phyloP scores from a whole-genome alignment of 768 basidiomycete species.

The Kwoniella mangroviensis region DNA sequence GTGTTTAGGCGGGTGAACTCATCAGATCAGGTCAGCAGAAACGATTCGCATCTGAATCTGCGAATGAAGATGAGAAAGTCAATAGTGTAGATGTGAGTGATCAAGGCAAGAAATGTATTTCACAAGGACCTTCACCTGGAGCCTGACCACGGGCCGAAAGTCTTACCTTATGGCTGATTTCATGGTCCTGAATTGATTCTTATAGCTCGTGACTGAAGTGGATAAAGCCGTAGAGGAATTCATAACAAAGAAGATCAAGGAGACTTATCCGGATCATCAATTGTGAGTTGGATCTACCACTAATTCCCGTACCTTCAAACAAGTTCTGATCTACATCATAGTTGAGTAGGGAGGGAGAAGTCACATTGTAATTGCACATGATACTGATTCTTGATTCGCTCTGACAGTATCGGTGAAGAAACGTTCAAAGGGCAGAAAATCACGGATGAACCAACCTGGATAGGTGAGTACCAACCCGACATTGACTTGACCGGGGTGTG shows the following conservation, averaged over 20 bases:
- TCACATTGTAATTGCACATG: too few species aligned
- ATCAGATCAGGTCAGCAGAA: conserved; percentile 70
- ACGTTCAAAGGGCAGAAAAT: conserved; percentile 69
- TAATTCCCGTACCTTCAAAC: neutral
- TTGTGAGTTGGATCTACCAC: conserved; percentile 75
- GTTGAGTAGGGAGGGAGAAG: neutral
- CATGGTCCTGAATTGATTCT: too few species aligned
- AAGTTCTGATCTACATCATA: neutral
- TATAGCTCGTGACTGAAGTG: conserved; percentile 82
- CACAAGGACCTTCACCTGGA: too few species aligned
- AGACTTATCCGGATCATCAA: conserved; percentile 73
- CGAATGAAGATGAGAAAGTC: conserved; percentile 76
- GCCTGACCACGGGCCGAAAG: too few species aligned
- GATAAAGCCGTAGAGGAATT: conserved; percentile 89
- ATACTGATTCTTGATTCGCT: neutral
- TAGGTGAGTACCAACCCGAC: conserved; percentile 69
- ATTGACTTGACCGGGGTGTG: conserved; percentile 1
- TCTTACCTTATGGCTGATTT: too few species aligned
- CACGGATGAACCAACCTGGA: conserved; percentile 90
- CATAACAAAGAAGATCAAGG: conserved; percentile 70
- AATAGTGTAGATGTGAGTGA: conserved; percentile 76
- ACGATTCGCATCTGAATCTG: conserved; percentile 61
- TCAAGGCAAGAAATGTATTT: too few species aligned
- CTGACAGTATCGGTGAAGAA: conserved; percentile 86
- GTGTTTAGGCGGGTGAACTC: conserved; percentile 45